Conservation (phyloP, 176 grass and related monocot genomes). For the Paspalum notatum region DNA sequence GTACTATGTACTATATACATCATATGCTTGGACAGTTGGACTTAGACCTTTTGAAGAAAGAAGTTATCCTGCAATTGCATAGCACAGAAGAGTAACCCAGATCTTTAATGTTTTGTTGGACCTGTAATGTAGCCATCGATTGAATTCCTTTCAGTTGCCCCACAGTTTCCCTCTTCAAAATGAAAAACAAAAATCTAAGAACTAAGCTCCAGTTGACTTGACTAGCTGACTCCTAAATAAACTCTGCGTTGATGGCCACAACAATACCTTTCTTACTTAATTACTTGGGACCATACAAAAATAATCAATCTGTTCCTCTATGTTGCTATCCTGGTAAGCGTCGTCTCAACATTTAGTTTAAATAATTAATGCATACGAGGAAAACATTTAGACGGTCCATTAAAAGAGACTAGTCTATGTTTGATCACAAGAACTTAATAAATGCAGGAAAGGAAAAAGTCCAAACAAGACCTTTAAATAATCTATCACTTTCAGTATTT, state of each 20-base stretch:
- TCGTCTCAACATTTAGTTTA: not conserved
- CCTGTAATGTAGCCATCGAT: not conserved
- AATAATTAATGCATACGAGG: not conserved
- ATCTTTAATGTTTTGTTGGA: not conserved
- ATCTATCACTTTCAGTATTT: constrained; percentile 2
- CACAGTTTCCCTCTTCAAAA: not conserved
- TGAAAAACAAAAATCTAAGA: too few relatives aligned
- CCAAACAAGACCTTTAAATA: not conserved
- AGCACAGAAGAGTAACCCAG: not conserved
- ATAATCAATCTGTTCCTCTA: not conserved
- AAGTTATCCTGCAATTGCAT: not conserved
- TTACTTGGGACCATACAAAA: not conserved
- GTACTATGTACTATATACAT: not conserved
- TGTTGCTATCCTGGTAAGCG: not conserved
- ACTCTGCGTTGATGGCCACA: not conserved
- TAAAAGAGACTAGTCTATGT: not conserved
- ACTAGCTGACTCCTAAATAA: too few relatives aligned
- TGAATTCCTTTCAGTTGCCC: not conserved
- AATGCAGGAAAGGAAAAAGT: not conserved
- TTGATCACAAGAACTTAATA: not conserved
- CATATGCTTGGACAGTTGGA: not conserved
- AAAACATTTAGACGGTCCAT: not conserved
- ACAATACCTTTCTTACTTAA: not conserved
- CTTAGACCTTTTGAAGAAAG: not conserved
- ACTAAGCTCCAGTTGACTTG: too few relatives aligned